Evolutionary conservation across 2,329 filamentous ascomycete genomes (phyloP), one percentile per base, ranked within the genome.

Genomic region (Dothideomycetes sp.): DNA sequence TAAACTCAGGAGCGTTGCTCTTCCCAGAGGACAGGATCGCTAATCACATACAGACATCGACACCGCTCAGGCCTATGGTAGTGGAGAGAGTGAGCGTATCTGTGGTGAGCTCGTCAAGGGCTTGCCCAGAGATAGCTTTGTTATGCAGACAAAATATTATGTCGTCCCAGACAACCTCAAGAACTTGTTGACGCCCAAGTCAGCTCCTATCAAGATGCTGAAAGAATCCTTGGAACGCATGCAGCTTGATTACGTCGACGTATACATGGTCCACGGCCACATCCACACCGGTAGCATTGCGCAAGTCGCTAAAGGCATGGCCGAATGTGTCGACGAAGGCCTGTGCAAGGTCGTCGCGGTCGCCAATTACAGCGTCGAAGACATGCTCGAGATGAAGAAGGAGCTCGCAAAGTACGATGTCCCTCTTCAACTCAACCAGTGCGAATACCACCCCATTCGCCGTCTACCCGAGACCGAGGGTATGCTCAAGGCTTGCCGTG

Each of bases 371-470:
- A 54, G 54, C 46, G 52, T 48, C 22, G 56, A 62, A 17, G 62
- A 67, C 41, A 64, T 66, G 62, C 44, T 66, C 33, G 48, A 55
- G 44, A 65, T 68, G 58, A 52, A 59, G 31, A 59, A 64, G n/a
- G 64, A 59, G 38, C 50, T 67, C 31, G 54, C 49, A 12, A 56
- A 58, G 45, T 55, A 57, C 25, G 55, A 53, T 1, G 43, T 67
- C 4, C 62, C 64, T 1, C 61, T 69, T 4, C 60, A 63, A 1
- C 58, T 60, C 13, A 67, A 66, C 44, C 64, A 69, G 48, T 64
- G 63, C 54, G 65, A 69, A 47, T 69, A 60, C 50, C 62, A 57
- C 22, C 48, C 68, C 17, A 52, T 69, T 16, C 59, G 66, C 15
- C 58, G 64, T 15, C 45, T 59, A 10, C 66, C 65, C 1, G 64